Percentiles rank a stretch among this genome's conserved stretches.
Evolutionary conservation across 345 rosid species (phyloP).

Genomic region (Lenwebbia sp.): DNA sequence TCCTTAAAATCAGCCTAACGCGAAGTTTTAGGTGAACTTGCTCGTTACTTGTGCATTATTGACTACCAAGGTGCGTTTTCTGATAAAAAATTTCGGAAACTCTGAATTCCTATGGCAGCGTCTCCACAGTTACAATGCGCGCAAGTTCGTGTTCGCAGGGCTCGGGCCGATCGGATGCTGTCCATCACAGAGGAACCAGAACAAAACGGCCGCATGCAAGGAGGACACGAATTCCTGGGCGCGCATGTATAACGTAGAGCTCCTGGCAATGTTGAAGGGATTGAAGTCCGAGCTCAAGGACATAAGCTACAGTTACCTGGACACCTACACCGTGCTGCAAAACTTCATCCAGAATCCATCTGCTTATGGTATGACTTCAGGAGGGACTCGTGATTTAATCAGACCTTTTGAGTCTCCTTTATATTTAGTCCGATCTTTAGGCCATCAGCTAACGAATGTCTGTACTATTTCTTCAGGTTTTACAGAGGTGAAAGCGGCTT

Average conservation of each 20-base stretch:
- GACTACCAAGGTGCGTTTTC: not conserved
- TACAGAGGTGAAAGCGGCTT: constrained; percentile 48
- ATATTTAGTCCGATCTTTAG: not conserved
- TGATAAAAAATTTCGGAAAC: not conserved
- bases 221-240: constrained; percentile 28
- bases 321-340: constrained; percentile 26
- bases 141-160: constrained; percentile 44
- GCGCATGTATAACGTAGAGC: constrained; percentile 29
- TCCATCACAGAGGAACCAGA: constrained; percentile 35
- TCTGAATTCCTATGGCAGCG: constrained; percentile 18
- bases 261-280: constrained; percentile 23
- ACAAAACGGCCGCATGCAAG: constrained; percentile 27
- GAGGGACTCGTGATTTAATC: not conserved
- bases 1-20: not conserved
- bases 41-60: not conserved
- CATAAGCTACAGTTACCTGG: constrained; percentile 42
- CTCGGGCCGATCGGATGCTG: constrained; percentile 42
- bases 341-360: constrained; percentile 34
- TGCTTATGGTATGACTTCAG: not conserved
- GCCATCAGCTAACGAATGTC: not conserved
- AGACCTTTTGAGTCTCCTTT: not conserved
- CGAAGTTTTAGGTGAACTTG: not conserved
- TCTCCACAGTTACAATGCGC: constrained; percentile 29
- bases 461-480: constrained; percentile 29
- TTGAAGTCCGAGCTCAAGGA: constrained; percentile 25